Conservation (phyloP, 208 protist genomes). For the Trypanosoma avium region DNA sequence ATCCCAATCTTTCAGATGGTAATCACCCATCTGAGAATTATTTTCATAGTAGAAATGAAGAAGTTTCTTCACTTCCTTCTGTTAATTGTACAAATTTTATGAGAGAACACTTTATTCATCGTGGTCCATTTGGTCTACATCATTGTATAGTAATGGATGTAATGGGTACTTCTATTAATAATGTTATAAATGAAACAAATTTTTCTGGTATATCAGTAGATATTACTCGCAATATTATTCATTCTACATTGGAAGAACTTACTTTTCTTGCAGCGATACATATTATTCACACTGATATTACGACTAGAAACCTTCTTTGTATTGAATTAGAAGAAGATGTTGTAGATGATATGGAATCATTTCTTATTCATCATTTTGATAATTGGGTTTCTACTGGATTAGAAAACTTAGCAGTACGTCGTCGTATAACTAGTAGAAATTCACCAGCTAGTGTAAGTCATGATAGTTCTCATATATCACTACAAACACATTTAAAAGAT, state of each 20-base stretch:
- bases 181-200: constrained; percentile 85
- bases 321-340: constrained; percentile 36
- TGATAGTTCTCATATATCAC: background rate
- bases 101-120: constrained; percentile 49
- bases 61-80: constrained; percentile 2
- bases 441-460: background rate
- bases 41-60: background rate
- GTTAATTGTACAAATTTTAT: constrained; percentile 31
- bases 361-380: constrained; percentile 31
- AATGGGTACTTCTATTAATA: constrained; percentile 91
- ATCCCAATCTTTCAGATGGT: background rate
- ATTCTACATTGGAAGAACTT: constrained; percentile 50
- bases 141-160: constrained; percentile 95
- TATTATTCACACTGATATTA: constrained; percentile 95
- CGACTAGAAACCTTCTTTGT: constrained; percentile 91
- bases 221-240: constrained; percentile 66
- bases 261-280: constrained; percentile 86
- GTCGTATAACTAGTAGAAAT: background rate
- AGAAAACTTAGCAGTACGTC: constrained; percentile 25
- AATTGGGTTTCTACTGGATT: background rate
- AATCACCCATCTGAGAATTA: background rate
- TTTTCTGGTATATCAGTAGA: constrained; percentile 90
- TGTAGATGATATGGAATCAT: constrained; percentile 30
- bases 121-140: constrained; percentile 66
- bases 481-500: background rate